Conservation (phyloP, 2,329 filamentous ascomycete genomes). For the Aspergillus persii region DNA sequence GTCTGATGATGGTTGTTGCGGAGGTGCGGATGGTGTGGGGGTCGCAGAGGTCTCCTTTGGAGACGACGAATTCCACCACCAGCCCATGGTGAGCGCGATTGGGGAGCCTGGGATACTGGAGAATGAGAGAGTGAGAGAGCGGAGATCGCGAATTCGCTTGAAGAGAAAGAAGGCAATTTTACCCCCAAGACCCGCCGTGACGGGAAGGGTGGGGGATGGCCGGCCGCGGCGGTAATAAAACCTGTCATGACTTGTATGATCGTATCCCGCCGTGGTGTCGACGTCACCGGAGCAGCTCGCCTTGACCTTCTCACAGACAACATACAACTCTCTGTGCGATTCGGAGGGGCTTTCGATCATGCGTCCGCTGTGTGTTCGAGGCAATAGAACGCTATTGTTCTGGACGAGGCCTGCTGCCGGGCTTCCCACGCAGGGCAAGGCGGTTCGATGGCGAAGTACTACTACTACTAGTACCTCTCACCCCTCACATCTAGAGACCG, state of each 20-base stretch:
- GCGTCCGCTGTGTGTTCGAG: background rate
- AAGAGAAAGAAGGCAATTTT: background rate
- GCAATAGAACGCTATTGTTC: background rate
- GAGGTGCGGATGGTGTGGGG: slow-evolving; percentile 14
- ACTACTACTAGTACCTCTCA: slow-evolving; percentile 20
- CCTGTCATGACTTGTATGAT: background rate
- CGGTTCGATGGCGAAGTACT: slow-evolving; percentile 4
- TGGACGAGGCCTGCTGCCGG: slow-evolving; percentile 1
- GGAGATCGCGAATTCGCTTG: background rate
- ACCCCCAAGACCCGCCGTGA: background rate
- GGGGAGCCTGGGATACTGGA: background rate
- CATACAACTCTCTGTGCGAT: background rate
- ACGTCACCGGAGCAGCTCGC: background rate
- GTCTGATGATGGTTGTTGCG: slow-evolving; percentile 8
- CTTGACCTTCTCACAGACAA: background rate
- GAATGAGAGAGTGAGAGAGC: background rate
- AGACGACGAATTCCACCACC: slow-evolving; percentile 42
- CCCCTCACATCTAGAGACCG: slow-evolving; percentile 64
- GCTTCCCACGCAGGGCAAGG: background rate
- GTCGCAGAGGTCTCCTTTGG: slow-evolving; percentile 26
- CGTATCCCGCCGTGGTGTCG: background rate
- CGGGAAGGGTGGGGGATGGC: background rate
- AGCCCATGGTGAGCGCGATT: slow-evolving; percentile 42
- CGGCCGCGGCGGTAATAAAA: background rate
- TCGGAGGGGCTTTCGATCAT: background rate